Base-by-base conservation (phyloP, 768 basidiomycete genomes). In the Boletellus ananiceps region DNA sequence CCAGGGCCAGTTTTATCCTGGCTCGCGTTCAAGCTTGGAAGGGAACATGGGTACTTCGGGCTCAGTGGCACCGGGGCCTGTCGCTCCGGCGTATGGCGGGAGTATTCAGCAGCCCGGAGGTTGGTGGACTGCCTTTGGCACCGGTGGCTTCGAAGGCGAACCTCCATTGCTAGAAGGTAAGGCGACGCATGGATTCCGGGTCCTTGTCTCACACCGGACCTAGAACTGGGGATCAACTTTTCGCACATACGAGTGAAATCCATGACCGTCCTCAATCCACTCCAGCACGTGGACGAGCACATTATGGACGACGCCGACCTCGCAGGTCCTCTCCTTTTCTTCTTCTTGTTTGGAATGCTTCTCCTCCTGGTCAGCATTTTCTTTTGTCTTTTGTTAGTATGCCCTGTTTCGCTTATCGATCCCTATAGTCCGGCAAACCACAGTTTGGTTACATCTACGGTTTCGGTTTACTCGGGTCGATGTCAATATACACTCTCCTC, bases 271-370 rank as follows among this genome's bases (percentile, higher is more conserved):
- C 81, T 99, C 44, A 98, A 99, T 62, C 96, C 96, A 4, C 72
- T 98, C 18, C 78, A 81, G 50, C 75, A 75, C 43, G 81, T 94
- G 29, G 86, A 96, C 53, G 89, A 87, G 54, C 86, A 80, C 50
- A 98, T 99, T 51, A 99, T 99, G 96, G 96, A 99, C 68, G 96
- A 99, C 60, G 94, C 95, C 18, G 96, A 99, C 71, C 78, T 99
- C 27, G 93, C 95, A 8, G 96, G 96, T 0, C 96, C 96, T 8
- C 80, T 97, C 40, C 81, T 97, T 5, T 97, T 97, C 72, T 86
- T 86, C 64, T 91, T 98, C 66, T 90, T 90, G 59, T 98, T 98
- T 66, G 96, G 86, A 12, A 86, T 88, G 36, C 92, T 88, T 62
- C 78, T 99, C 2, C 80, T 99, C 43, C 80, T 98, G 54, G 96